Evolutionary conservation across 306 rosid genomes (phyloP).

Genomic region (Pterocarpus macrocarpus): DNA sequence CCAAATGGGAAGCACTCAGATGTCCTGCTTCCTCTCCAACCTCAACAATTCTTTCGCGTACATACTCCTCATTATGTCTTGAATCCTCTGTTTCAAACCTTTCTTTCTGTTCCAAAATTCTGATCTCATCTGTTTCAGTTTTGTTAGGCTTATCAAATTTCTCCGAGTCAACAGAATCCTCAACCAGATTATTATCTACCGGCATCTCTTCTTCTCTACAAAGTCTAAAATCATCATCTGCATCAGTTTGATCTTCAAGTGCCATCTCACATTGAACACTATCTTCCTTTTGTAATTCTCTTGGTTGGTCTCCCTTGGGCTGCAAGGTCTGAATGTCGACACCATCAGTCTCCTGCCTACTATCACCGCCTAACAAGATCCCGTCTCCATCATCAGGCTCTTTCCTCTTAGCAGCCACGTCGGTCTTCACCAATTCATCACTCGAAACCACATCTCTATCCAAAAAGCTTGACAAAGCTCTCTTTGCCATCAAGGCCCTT

Average conservation of each 20-base stretch:
- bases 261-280: slow-evolving; percentile 31
- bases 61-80: slow-evolving; percentile 18
- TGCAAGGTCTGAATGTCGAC: slow-evolving; percentile 31
- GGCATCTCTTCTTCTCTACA: slow-evolving; percentile 30
- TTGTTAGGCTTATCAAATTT: slow-evolving; percentile 17
- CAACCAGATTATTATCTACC: slow-evolving; percentile 27
- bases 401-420: background rate
- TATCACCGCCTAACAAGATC: background rate
- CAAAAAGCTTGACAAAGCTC: slow-evolving; percentile 57
- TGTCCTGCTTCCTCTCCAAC: slow-evolving; percentile 38
- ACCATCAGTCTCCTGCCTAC: background rate
- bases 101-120: slow-evolving; percentile 27
- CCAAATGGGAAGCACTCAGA: slow-evolving; percentile 20
- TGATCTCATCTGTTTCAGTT: slow-evolving; percentile 26
- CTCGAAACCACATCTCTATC: slow-evolving; percentile 27
- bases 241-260: slow-evolving; percentile 39
- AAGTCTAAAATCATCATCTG: slow-evolving; percentile 18
- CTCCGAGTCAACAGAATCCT: slow-evolving; percentile 25
- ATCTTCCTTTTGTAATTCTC: slow-evolving; percentile 12
- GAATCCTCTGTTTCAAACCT: slow-evolving; percentile 33
- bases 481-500: slow-evolving; percentile 56
- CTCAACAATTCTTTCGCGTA: slow-evolving; percentile 25
- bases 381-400: slow-evolving; percentile 29
- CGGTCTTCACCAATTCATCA: slow-evolving; percentile 11
- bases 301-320: slow-evolving; percentile 38